Evolutionary conservation across 495 filamentous ascomycete species (phyloP).

Genomic region (Arthonia radiata): DNA sequence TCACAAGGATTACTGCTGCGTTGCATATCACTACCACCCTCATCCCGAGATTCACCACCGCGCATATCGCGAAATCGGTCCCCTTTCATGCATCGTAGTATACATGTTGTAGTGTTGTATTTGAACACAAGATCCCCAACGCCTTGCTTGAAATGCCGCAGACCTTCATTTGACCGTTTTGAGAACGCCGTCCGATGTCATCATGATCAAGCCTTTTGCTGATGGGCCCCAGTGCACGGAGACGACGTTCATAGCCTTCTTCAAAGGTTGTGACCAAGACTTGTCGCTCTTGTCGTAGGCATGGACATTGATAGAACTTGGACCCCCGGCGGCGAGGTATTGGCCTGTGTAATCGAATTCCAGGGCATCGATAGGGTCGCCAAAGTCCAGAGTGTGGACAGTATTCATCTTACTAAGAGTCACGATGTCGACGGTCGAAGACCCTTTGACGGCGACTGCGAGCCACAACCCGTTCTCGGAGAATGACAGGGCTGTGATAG

Average conservation of each 20-base stretch:
- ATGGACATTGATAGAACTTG: constrained; percentile 61
- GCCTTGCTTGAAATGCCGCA: neutral
- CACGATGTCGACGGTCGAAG: constrained; percentile 59
- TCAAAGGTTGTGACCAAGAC: constrained; percentile 68
- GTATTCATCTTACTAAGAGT: constrained; percentile 64
- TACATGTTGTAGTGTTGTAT: neutral
- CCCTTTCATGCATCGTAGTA: neutral
- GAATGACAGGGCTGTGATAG: constrained; percentile 54
- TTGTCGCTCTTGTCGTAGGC: constrained; percentile 66
- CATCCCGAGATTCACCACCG: neutral
- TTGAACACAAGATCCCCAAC: neutral
- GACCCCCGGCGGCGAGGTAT: constrained; percentile 62
- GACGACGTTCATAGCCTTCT: constrained; percentile 44
- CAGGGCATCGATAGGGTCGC: constrained; percentile 42
- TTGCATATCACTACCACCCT: neutral
- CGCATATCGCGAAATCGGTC: neutral
- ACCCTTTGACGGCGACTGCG: constrained; percentile 46
- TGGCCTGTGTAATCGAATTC: constrained; percentile 91
- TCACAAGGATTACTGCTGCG: neutral
- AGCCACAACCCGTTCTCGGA: constrained; percentile 97
- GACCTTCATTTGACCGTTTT: constrained; percentile 12
- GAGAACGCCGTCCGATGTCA: constrained; percentile 50
- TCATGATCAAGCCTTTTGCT: constrained; percentile 46
- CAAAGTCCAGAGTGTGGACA: constrained; percentile 62
- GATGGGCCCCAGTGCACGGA: constrained; percentile 52